Percentiles rank a stretch among this genome's conserved stretches.
These are phyloP conservation scores for Ophiocytium majus DNA, from an alignment of 352 stramenopile genomes.

Conservation along the genomic window DNA sequence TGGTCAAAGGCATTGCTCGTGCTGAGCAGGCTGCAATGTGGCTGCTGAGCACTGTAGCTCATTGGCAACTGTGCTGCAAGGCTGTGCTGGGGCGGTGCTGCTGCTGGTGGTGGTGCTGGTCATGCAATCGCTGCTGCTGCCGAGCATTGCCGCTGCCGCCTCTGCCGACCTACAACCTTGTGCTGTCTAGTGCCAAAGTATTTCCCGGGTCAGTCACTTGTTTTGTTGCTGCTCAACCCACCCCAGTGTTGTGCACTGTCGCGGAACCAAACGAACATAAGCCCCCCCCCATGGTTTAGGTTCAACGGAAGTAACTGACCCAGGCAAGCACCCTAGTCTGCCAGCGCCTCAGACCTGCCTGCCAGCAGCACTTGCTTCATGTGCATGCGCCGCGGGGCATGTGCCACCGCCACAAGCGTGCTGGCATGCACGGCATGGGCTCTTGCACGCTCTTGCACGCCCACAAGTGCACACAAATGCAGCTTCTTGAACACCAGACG, in stretches of 20 bases:
- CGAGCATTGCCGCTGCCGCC: no score
- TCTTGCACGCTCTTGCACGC: background rate
- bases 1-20: no score
- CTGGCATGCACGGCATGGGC: background rate
- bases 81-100: no score
- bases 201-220: no score
- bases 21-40: no score
- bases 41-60: no score
- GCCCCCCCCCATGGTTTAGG: background rate
- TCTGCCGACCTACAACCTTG: no score
- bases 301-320: background rate
- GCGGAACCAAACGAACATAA: background rate
- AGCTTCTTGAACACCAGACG: background rate
- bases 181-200: no score
- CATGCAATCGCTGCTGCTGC: no score
- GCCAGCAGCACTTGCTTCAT: background rate
- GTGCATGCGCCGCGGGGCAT: background rate
- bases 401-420: background rate
- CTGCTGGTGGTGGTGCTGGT: no score
- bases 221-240: no score
- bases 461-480: background rate
- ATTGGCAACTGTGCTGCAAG: no score
- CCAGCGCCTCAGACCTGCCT: background rate
- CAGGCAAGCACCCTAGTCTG: background rate
- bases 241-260: background rate